phyloP scores from a whole-genome alignment of 2,329 filamentous ascomycete species.

The Penicillium sp. region DNA sequence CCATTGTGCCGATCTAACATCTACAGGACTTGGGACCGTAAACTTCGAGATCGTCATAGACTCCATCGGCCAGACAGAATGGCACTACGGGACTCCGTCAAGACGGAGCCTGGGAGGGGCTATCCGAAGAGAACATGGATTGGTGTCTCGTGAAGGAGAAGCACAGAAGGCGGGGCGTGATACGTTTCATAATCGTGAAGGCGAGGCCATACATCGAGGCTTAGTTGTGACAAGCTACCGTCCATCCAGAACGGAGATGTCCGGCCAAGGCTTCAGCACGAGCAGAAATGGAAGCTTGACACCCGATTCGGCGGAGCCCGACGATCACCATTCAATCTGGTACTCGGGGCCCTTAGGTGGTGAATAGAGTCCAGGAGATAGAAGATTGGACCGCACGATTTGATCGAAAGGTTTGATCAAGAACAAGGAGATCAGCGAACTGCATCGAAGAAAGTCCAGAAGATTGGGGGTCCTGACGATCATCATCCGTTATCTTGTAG shows the following conservation, averaged over 20 bases:
- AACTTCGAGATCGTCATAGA: slow-evolving; percentile 19
- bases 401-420: not conserved
- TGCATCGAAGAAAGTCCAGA: slow-evolving; percentile 1
- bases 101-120: slow-evolving; percentile 1
- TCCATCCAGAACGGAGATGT: slow-evolving; percentile 14
- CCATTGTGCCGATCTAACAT: slow-evolving; percentile 16
- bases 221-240: slow-evolving; percentile 20
- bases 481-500: slow-evolving; percentile 17
- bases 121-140: slow-evolving; percentile 3
- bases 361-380: not conserved
- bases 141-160: slow-evolving; percentile 7
- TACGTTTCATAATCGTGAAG: not conserved
- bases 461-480: slow-evolving; percentile 17
- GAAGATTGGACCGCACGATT: not conserved
- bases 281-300: slow-evolving; percentile 6
- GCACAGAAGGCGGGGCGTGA: slow-evolving; percentile 6
- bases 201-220: slow-evolving; percentile 10
- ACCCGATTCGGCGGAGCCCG: slow-evolving; percentile 14
- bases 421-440: not conserved
- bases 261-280: slow-evolving; percentile 12
- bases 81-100: slow-evolving; percentile 16
- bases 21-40: slow-evolving; percentile 6
- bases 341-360: not conserved
- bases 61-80: slow-evolving; percentile 21
- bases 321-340: slow-evolving; percentile 17